A percentile compares a stretch with the other conserved stretches of the same genome.
phyloP scores from a whole-genome alignment of 2,329 filamentous ascomycete species.

The Trichoderma hamatum region DNA sequence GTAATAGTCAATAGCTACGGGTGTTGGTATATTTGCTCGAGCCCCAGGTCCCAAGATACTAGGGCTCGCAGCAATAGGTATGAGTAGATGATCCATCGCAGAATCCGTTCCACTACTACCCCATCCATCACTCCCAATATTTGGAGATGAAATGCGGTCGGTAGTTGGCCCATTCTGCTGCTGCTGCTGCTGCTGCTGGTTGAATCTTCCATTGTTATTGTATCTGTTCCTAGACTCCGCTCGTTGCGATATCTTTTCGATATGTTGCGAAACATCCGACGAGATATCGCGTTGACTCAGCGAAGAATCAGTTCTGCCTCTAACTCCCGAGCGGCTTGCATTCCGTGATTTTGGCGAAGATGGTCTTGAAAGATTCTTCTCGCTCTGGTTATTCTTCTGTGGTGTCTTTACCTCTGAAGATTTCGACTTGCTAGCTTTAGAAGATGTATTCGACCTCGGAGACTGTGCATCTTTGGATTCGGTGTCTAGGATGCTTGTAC shows the following conservation, averaged over 20 bases:
- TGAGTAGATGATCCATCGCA: conserved; percentile 30
- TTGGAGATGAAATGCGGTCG: not conserved
- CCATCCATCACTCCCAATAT: conserved; percentile 28
- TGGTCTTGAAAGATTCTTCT: conserved; percentile 30
- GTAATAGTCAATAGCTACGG: conserved; percentile 9
- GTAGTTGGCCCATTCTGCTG: not conserved
- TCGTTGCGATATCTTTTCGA: conserved; percentile 33
- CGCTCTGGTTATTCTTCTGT: not conserved
- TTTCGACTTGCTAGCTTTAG: conserved; percentile 17
- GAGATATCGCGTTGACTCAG: conserved; percentile 22
- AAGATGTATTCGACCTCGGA: conserved; percentile 26
- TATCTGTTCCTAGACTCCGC: conserved; percentile 33
- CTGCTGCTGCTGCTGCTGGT: not conserved
- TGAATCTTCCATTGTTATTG: not conserved
- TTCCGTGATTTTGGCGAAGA: conserved; percentile 44
- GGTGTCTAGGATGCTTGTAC: not conserved
- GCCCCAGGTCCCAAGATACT: conserved; percentile 31
- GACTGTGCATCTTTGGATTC: conserved; percentile 21
- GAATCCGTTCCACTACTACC: conserved; percentile 8
- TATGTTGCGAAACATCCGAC: conserved; percentile 31
- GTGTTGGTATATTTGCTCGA: conserved; percentile 3
- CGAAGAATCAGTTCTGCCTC: conserved; percentile 33
- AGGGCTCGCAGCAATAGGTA: conserved; percentile 36
- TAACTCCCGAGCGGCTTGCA: conserved; percentile 37
- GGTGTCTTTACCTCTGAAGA: conserved; percentile 9